Evolutionary conservation across 805 yeast genomes (phyloP).

Genomic region (Zygotorulaspora danielsina): DNA sequence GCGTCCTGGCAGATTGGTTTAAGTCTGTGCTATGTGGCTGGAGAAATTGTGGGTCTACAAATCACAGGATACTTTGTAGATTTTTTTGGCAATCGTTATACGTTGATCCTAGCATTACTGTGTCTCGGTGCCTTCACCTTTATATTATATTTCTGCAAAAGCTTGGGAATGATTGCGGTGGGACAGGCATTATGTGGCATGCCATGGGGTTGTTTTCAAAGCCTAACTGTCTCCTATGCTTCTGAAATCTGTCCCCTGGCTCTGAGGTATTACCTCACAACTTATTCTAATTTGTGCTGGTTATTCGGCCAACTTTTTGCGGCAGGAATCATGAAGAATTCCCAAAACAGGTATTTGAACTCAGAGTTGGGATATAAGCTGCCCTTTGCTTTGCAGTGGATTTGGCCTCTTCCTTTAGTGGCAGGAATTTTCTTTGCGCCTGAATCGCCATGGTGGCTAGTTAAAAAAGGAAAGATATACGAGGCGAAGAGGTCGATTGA

Average conservation of each 20-base stretch:
- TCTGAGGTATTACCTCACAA: conserved; percentile 48
- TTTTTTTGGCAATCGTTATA: conserved; percentile 43
- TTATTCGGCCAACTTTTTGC: conserved; percentile 54
- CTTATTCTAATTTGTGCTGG: conserved; percentile 51
- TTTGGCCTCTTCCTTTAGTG: conserved; percentile 50
- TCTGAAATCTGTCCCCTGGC: conserved; percentile 53
- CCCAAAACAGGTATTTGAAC: conserved; percentile 19
- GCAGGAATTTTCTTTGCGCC: conserved; percentile 46
- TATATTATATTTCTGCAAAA: conserved; percentile 45
- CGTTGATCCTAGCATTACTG: conserved; percentile 34
- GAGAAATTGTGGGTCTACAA: conserved; percentile 46
- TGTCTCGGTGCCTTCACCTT: conserved; percentile 40
- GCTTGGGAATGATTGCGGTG: conserved; percentile 38
- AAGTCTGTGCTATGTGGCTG: conserved; percentile 32
- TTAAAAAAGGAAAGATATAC: conserved; percentile 38
- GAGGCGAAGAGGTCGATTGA: conserved; percentile 43
- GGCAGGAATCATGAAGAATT: conserved; percentile 46
- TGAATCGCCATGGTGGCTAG: conserved; percentile 57
- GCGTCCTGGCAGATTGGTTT: conserved; percentile 43
- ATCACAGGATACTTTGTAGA: conserved; percentile 44
- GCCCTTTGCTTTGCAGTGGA: conserved; percentile 60
- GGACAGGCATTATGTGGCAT: conserved; percentile 46
- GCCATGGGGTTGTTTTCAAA: conserved; percentile 53
- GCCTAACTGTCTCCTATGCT: conserved; percentile 50
- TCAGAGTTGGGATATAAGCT: conserved; percentile 44